These are phyloP conservation scores for Xylogone sp. DNA, from an alignment of 2,329 filamentous ascomycete genomes.

Conservation along the genomic window DNA sequence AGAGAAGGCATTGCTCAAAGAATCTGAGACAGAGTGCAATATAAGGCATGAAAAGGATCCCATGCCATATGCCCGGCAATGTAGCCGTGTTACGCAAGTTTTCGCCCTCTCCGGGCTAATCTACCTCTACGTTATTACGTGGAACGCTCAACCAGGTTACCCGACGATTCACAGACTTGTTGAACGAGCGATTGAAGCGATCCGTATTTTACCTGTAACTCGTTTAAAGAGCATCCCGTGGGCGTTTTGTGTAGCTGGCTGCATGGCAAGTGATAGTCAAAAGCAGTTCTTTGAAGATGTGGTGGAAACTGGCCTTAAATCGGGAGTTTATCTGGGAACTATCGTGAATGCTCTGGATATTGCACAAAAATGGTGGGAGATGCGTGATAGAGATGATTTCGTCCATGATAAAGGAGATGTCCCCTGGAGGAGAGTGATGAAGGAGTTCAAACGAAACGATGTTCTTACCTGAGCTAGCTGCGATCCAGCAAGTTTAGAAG, in stretches of 20 bases:
- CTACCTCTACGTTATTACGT: background rate
- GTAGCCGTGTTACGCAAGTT: background rate
- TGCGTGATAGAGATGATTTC: background rate
- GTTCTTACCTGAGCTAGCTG: background rate
- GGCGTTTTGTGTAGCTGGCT: background rate
- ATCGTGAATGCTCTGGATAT: background rate
- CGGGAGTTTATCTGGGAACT: background rate
- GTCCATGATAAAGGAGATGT: background rate
- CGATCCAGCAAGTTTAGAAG: no score
- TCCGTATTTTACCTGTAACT: background rate
- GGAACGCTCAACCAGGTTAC: background rate
- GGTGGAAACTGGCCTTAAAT: background rate
- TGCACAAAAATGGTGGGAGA: background rate
- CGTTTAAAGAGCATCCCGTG: background rate
- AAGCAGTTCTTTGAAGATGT: background rate
- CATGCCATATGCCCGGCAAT: no score
- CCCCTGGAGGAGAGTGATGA: background rate
- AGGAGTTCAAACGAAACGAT: background rate
- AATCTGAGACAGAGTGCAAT: no score
- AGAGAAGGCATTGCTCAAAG: background rate
- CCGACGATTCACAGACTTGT: background rate
- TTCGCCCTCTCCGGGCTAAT: background rate
- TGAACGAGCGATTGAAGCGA: background rate
- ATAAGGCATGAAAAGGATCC: no score
- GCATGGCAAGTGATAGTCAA: background rate